Base-by-base conservation (phyloP, 345 rosid genomes). In the Camelina hispida region DNA sequence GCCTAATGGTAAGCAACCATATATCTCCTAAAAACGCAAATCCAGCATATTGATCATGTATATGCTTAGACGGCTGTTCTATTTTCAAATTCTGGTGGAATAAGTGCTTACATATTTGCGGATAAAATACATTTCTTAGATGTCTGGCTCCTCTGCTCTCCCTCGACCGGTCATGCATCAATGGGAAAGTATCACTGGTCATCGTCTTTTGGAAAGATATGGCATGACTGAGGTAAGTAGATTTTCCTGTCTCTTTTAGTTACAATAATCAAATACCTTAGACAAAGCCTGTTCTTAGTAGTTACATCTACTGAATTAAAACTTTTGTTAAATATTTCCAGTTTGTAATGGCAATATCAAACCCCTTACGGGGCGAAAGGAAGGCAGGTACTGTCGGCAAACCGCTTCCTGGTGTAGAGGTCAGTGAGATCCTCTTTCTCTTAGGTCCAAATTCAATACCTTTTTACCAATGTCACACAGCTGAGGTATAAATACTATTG, bases 81-180 rank as follows among this genome's bases (percentile, higher is more conserved):
- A 13, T 61, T 42, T 30, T 62, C 15, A 75, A 61, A 68, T 14
- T 61, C 44, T 60, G 62, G 30, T 51, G 17, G 62, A 20, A 43
- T 8, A 8, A 38, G 32, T 56, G 72, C 58, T 42, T 66, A 17
- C 65, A 42, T 40, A 56, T 52, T 28, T 43, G 57, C 58, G 23
- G 35, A 66, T 51, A 30, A 72, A 52, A 60, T 66, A 32, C 57
- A 44, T 68, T 35, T 55, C 37, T 46, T 77, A 95, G 97, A 95
- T 95, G 99, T 89, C 87, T 75, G 99, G 99, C 68, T 95, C 99
- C 70, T 88, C 99, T 40, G 96, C 98, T 79, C 96, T 95, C 44
- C 99, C 99, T 72, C 82, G 84, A 74, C 96, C 98, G 8, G 88
- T 95, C 79, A 90, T 95, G 98, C 89, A 88, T 72, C 86, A 79